Conservation (phyloP, 768 basidiomycete species). For the Psilocybe azurescens region DNA sequence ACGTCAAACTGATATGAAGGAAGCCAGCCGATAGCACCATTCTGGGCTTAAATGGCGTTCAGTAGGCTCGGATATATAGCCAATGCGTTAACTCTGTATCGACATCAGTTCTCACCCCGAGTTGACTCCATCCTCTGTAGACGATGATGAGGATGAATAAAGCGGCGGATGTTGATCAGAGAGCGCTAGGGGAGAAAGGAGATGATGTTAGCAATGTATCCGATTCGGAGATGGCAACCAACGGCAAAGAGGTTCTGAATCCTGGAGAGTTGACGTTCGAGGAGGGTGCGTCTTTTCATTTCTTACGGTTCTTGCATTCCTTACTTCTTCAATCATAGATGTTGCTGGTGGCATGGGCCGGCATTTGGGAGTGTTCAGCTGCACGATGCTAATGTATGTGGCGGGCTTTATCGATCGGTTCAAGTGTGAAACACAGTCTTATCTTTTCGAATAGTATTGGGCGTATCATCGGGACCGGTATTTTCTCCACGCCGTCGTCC, state of each 20-base stretch:
- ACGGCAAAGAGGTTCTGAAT: neutral
- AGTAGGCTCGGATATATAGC: neutral
- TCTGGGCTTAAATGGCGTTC: neutral
- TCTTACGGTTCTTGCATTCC: neutral
- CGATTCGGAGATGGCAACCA: neutral
- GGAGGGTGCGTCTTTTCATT: slow-evolving; percentile 43
- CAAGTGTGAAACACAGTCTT: neutral
- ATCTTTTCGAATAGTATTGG: slow-evolving; percentile 41
- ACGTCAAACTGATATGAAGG: neutral
- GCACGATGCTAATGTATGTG: slow-evolving; percentile 57
- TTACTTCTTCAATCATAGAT: slow-evolving; percentile 25
- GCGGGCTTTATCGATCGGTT: neutral
- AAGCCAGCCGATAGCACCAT: neutral
- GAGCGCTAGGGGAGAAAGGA: neutral
- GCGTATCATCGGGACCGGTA: slow-evolving; percentile 66
- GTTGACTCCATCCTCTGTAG: neutral
- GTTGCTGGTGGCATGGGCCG: slow-evolving; percentile 62
- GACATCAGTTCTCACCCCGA: neutral
- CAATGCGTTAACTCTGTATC: neutral
- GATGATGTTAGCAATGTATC: neutral
- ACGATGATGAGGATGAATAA: neutral
- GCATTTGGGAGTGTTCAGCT: slow-evolving; percentile 60
- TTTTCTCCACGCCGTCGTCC: slow-evolving; percentile 66
- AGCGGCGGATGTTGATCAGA: neutral
- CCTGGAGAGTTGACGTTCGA: slow-evolving; percentile 46